These are phyloP conservation scores for Hsuehochloa calcarea DNA, from an alignment of 176 grass and related monocot species.

Conservation along the genomic window DNA sequence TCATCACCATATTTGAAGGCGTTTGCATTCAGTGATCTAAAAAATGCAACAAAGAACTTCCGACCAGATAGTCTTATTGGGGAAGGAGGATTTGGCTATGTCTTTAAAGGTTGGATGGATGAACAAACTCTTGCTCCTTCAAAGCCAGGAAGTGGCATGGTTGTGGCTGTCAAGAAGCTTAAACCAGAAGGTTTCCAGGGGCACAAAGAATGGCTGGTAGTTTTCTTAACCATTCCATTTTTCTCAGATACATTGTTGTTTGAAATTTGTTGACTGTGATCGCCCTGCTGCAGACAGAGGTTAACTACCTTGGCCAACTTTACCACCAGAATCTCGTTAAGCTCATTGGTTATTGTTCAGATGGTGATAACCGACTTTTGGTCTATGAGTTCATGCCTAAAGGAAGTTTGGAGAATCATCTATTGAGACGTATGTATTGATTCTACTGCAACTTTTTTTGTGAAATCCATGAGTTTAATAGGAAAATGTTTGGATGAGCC, in stretches of 20 bases:
- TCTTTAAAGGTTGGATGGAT: constrained; percentile 73
- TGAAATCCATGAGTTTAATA: background rate
- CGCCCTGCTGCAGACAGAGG: constrained; percentile 59
- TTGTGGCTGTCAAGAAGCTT: constrained; percentile 58
- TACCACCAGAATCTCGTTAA: constrained; percentile 80
- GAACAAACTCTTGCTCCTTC: constrained; percentile 53
- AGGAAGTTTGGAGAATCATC: constrained; percentile 88
- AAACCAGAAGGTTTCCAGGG: constrained; percentile 69
- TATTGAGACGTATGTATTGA: constrained; percentile 62
- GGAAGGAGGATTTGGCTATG: constrained; percentile 71
- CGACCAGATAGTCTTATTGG: constrained; percentile 52
- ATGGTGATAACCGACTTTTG: constrained; percentile 73
- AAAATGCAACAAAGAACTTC: constrained; percentile 50
- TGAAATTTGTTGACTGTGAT: background rate
- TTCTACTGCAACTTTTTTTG: background rate
- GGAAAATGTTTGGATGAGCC: background rate
- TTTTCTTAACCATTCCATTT: constrained; percentile 15
- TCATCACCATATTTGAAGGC: constrained; percentile 49
- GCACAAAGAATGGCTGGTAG: constrained; percentile 74
- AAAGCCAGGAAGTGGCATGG: constrained; percentile 50
- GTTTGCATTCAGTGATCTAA: constrained; percentile 49
- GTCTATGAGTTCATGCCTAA: constrained; percentile 84
- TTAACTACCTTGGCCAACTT: constrained; percentile 84
- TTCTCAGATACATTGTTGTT: background rate
- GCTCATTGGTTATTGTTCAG: constrained; percentile 80